Percentiles rank a stretch among this genome's conserved stretches.
Conservation (phyloP, 2,329 filamentous ascomycete genomes). For the Myriosclerotinia scirpicola region DNA sequence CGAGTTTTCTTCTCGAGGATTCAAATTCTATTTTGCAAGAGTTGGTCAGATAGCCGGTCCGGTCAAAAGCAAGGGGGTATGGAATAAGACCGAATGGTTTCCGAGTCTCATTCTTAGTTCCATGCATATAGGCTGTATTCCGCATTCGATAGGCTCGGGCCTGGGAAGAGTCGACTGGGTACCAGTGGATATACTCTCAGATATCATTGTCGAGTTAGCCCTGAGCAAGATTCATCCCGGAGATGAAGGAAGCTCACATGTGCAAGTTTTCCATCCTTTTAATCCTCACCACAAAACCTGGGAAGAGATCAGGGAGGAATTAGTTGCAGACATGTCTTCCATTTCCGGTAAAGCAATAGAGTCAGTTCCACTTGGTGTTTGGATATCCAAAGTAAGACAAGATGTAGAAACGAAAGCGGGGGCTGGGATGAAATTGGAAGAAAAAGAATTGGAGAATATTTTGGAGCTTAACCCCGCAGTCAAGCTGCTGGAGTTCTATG, state of each 20-base stretch:
- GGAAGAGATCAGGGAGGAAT: background rate
- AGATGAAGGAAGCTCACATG: no score
- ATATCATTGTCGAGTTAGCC: background rate
- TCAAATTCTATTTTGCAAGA: slow-evolving; percentile 43
- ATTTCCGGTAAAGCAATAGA: background rate
- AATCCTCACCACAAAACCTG: background rate
- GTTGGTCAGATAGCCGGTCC: slow-evolving; percentile 50
- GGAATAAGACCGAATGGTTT: slow-evolving; percentile 14
- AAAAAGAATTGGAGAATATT: background rate
- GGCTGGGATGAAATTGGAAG: background rate
- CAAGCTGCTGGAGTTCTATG: slow-evolving; percentile 5
- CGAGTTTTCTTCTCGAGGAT: slow-evolving; percentile 41
- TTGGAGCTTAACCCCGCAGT: background rate
- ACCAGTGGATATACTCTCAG: slow-evolving; percentile 8
- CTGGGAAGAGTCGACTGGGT: slow-evolving; percentile 13
- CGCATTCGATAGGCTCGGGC: background rate
- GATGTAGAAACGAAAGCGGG: background rate
- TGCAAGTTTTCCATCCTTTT: background rate
- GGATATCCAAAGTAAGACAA: background rate
- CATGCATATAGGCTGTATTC: slow-evolving; percentile 4
- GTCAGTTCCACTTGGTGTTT: background rate
- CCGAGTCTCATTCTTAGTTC: slow-evolving; percentile 11
- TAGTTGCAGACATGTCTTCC: background rate
- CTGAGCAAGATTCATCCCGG: background rate
- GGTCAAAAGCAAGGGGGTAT: background rate